Conservation (phyloP, 805 yeast species). For the Kazachstania taianensis region DNA sequence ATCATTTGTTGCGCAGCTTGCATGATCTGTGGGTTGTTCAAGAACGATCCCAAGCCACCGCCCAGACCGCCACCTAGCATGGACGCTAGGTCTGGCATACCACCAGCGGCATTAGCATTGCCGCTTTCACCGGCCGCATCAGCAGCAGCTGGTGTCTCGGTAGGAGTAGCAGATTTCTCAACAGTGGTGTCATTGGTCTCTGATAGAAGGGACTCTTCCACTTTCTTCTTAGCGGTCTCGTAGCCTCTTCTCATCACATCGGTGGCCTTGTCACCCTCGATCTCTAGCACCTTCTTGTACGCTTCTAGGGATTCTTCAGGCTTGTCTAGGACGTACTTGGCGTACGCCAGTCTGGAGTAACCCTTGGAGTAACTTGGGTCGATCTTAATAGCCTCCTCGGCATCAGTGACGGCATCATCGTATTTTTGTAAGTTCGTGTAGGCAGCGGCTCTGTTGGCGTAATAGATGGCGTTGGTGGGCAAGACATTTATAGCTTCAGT, state of each 20-base stretch:
- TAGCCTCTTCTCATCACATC: constrained; percentile 89
- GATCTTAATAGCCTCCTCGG: constrained; percentile 65
- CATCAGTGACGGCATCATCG: constrained; percentile 72
- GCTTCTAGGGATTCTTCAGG: constrained; percentile 85
- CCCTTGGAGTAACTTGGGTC: constrained; percentile 85
- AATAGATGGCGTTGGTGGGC: constrained; percentile 70
- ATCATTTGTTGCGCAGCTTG: constrained; percentile 82
- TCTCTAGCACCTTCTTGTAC: constrained; percentile 75
- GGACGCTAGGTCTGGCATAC: constrained; percentile 67
- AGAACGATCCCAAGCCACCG: constrained; percentile 57
- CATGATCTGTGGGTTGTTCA: constrained; percentile 88
- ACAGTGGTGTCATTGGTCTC: too few species aligned
- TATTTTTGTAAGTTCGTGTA: constrained; percentile 69
- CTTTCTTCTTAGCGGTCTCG: constrained; percentile 85
- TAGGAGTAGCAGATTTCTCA: constrained; percentile 15
- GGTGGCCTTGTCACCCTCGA: constrained; percentile 75
- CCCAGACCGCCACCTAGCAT: constrained; percentile 58
- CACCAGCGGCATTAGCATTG: constrained; percentile 32
- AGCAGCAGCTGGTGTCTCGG: constrained; percentile 15
- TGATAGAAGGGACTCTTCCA: constrained; percentile 68
- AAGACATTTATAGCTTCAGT: constrained; percentile 66
- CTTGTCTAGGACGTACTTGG: constrained; percentile 90
- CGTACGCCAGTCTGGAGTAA: constrained; percentile 89
- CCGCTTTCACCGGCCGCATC: constrained; percentile 19
- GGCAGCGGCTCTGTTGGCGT: constrained; percentile 95